Evolutionary conservation across 1,139 yeast genomes (phyloP).

Genomic region (Arxiozyma slooffiae): DNA sequence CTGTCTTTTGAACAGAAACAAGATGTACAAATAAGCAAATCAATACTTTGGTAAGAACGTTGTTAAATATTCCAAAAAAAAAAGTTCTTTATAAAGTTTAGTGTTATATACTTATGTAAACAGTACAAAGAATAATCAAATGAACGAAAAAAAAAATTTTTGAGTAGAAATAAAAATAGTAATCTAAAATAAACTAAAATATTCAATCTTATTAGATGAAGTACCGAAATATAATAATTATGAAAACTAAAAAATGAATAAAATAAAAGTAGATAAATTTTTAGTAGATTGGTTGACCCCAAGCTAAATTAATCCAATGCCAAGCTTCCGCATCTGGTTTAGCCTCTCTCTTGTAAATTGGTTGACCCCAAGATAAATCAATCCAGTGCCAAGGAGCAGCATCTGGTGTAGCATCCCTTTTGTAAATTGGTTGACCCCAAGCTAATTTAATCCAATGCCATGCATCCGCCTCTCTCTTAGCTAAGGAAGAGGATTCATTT

Average conservation of each 20-base stretch:
- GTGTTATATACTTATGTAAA: background rate
- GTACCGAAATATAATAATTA: too few relatives aligned
- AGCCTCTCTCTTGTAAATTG: too few relatives aligned
- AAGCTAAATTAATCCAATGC: slow-evolving; percentile 23
- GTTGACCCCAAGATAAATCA: too few relatives aligned
- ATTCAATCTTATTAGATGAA: background rate
- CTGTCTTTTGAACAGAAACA: too few relatives aligned
- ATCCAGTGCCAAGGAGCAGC: too few relatives aligned
- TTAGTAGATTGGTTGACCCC: slow-evolving; percentile 25
- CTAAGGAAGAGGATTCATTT: slow-evolving; percentile 6
- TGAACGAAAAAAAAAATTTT: background rate
- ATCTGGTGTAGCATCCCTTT: slow-evolving; percentile 22
- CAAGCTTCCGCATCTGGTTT: slow-evolving; percentile 26
- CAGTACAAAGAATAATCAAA: background rate
- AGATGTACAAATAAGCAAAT: too few relatives aligned
- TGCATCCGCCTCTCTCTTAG: slow-evolving; percentile 23
- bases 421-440: slow-evolving; percentile 16
- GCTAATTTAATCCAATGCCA: slow-evolving; percentile 22
- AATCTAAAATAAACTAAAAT: too few relatives aligned
- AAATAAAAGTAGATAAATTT: background rate
- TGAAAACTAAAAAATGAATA: too few relatives aligned
- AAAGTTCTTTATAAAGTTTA: too few relatives aligned
- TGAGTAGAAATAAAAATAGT: background rate
- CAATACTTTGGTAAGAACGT: too few relatives aligned
- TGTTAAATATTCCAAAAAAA: too few relatives aligned